Evolutionary conservation across 306 rosid species (phyloP), one percentile per base, ranked within the genome.

Genomic region (Inga leiocalycina): DNA sequence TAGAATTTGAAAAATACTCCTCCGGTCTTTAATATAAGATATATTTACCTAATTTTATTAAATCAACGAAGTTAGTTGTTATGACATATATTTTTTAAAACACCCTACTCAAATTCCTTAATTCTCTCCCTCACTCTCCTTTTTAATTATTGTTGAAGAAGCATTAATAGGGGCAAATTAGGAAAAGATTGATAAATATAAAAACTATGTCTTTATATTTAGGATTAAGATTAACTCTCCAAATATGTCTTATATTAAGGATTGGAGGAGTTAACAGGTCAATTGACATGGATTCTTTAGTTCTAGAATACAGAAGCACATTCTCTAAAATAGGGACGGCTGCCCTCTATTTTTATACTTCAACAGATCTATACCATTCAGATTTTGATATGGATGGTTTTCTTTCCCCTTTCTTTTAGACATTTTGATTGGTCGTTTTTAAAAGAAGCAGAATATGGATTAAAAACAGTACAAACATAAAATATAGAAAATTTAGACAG

Each of bases 201-300:
- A 39, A 39, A 39, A 39, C 6, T 1, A 39, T 39, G 8, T 39
- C 2, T 39, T 39, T 39, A 6, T 6, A 6, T 39, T 39, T 39
- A 39, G 43, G 8, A 39, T 0, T 0, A 39, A 39, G 1, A 39
- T 39, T 1, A 39, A 39, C 0, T 39, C 43, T 39, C 1, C 0
- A 39, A 39, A 39, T 39, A 39, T 5, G 0, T 39, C 8, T 39
- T 39, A 39, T 39, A 39, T 39, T 39, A 39, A 39, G 0, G 1
- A 39, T 1, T 0, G 1, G 6, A 39, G 8, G 8, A 39, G 1
- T 39, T 20, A 20, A 57, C 11, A n/a, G 64, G 64, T 57, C 64
- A 57, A 56, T 20, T 57, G 64, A 20, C 24, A n/a, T 57, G 64
- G 64, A 52, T 49, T 14, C 19, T 49, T 20, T 49, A 49, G 5